Evolutionary conservation across 1,284 basidiomycete genomes (phyloP).

Genomic region (Leccinum pallidistipes): DNA sequence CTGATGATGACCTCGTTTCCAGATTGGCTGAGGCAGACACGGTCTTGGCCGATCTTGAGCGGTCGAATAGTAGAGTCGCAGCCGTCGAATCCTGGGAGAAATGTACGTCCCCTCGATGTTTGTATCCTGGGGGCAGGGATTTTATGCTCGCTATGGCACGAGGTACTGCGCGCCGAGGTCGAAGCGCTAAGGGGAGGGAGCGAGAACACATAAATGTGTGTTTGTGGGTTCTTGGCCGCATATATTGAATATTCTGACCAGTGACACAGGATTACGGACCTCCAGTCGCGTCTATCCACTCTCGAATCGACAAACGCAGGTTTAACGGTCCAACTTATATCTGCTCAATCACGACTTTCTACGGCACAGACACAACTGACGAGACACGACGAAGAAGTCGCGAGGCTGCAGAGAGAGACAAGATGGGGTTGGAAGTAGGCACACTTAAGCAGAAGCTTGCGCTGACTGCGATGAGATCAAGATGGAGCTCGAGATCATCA

Average conservation of each 20-base stretch:
- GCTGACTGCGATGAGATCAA: slow-evolving; percentile 94
- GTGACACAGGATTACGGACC: slow-evolving; percentile 64
- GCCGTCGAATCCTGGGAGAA: slow-evolving; percentile 82
- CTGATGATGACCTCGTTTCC: slow-evolving; percentile 89
- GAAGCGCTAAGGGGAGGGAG: slow-evolving; percentile 83
- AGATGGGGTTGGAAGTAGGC: slow-evolving; percentile 59
- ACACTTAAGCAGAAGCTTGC: slow-evolving; percentile 64
- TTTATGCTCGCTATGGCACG: slow-evolving; percentile 46
- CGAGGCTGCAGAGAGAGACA: slow-evolving; percentile 21
- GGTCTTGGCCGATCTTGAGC: slow-evolving; percentile 88
- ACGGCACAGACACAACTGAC: slow-evolving; percentile 21
- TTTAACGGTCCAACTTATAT: slow-evolving; percentile 17
- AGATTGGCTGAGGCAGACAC: slow-evolving; percentile 91
- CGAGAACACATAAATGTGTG: slow-evolving; percentile 71
- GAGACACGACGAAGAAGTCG: slow-evolving; percentile 17
- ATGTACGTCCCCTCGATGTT: slow-evolving; percentile 51
- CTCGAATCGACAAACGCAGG: slow-evolving; percentile 38
- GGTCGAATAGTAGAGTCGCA: slow-evolving; percentile 90
- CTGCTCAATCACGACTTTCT: slow-evolving; percentile 25
- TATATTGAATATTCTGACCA: not conserved
- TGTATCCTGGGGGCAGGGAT: not conserved
- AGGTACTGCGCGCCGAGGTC: slow-evolving; percentile 90
- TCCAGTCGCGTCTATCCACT: slow-evolving; percentile 69
- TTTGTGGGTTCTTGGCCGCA: not conserved
- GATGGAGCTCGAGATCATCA: slow-evolving; percentile 95